Percentiles rank a stretch among this genome's conserved stretches.
These are phyloP conservation scores for Pyrenula aspistea DNA, from an alignment of 495 filamentous ascomycete genomes.

Conservation along the genomic window DNA sequence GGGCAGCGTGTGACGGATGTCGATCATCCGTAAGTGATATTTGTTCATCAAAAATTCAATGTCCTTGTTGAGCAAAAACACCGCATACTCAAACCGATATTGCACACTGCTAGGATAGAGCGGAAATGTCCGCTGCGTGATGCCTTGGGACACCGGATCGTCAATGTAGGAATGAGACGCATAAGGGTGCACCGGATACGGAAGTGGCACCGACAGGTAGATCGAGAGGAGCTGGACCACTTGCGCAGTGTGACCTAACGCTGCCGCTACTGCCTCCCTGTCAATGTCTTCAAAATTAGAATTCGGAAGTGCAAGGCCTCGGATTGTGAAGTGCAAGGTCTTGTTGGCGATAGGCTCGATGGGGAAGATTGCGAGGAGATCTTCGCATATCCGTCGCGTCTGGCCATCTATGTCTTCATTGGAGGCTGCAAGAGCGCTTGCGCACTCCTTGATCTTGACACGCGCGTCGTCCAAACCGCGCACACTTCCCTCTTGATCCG, in stretches of 20 bases:
- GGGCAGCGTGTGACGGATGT: constrained; percentile 81
- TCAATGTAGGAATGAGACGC: constrained; percentile 65
- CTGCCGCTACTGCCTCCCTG: constrained; percentile 63
- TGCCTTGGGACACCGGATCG: constrained; percentile 62
- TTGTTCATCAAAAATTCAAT: constrained; percentile 72
- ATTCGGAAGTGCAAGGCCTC: constrained; percentile 64
- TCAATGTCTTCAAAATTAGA: constrained; percentile 53
- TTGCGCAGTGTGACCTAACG: constrained; percentile 71
- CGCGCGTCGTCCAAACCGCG: constrained; percentile 8
- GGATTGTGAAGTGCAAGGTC: constrained; percentile 67
- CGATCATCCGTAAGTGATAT: constrained; percentile 64
- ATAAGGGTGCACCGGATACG: constrained; percentile 64
- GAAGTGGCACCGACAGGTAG: constrained; percentile 67
- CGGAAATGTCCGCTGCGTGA: constrained; percentile 63
- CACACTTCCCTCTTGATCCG: constrained; percentile 42
- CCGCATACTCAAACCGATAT: constrained; percentile 87
- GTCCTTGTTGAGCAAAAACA: constrained; percentile 88
- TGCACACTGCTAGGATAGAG: constrained; percentile 66
- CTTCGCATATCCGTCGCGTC: constrained; percentile 74
- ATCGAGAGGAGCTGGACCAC: constrained; percentile 65
- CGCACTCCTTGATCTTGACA: constrained; percentile 44
- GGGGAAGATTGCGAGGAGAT: constrained; percentile 64
- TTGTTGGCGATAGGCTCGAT: constrained; percentile 54
- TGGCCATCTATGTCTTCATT: constrained; percentile 62
- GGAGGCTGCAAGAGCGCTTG: constrained; percentile 39